Conservation (phyloP, 1,139 yeast species). For the Debaryomyces singareniensis region DNA sequence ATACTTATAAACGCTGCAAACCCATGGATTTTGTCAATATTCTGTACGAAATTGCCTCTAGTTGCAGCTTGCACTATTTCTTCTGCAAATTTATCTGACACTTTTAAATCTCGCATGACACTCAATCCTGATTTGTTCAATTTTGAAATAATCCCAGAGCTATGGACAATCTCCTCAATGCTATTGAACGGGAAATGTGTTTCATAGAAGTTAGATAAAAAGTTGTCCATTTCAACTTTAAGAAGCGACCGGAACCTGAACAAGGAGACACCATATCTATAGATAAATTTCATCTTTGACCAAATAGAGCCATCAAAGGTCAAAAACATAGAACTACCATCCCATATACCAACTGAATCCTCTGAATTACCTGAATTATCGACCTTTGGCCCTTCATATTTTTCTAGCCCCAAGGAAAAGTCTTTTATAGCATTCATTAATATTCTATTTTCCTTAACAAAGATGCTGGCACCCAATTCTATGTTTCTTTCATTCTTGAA, state of each 20-base stretch:
- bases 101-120: conserved; percentile 12
- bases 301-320: conserved; percentile 5
- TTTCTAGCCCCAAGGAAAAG: conserved; percentile 17
- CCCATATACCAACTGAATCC: conserved; percentile 27
- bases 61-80: conserved; percentile 30
- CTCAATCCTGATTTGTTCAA: conserved; percentile 14
- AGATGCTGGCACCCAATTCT: conserved; percentile 39
- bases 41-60: conserved; percentile 35
- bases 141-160: conserved; percentile 8
- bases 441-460: conserved; percentile 30
- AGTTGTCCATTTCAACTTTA: conserved; percentile 10
- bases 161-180: conserved; percentile 8
- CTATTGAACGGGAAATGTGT: conserved; percentile 19
- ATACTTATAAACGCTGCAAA: conserved; percentile 31
- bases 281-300: conserved; percentile 12
- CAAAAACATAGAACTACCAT: conserved; percentile 21
- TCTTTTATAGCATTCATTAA: conserved; percentile 23
- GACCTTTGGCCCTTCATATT: conserved; percentile 8
- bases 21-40: conserved; percentile 28
- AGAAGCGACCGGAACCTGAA: conserved; percentile 10
- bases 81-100: conserved; percentile 14
- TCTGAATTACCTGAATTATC: conserved; percentile 9
- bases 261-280: conserved; percentile 19
- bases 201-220: conserved; percentile 15
- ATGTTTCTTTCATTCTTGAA: conserved; percentile 12